These are phyloP conservation scores for Kluyveromyces sp. DNA, from an alignment of 1,139 yeast species.

Conservation along the genomic window DNA sequence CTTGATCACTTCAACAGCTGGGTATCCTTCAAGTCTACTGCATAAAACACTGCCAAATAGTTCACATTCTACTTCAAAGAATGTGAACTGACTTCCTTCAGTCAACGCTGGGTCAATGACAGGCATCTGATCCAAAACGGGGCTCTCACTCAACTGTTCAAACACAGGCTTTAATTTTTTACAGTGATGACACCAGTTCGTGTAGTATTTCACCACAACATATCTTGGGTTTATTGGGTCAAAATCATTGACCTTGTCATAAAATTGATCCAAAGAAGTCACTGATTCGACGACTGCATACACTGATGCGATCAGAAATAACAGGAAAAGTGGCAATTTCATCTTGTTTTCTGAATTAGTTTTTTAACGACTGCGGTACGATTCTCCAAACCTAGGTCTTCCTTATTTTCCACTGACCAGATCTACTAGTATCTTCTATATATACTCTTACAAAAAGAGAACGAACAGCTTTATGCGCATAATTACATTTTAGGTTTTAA, in stretches of 20 bases:
- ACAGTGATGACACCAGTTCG: constrained; percentile 69
- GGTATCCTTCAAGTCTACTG: constrained; percentile 27
- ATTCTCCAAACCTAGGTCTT: too few relatives aligned
- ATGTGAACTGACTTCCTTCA: constrained; percentile 14
- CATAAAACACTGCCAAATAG: constrained; percentile 25
- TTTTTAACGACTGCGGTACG: too few relatives aligned
- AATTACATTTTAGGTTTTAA: too few relatives aligned
- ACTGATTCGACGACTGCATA: constrained; percentile 4
- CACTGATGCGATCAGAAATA: background rate
- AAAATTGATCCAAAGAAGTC: constrained; percentile 20
- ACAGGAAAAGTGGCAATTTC: background rate
- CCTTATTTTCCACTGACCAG: too few relatives aligned
- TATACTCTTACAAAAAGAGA: too few relatives aligned
- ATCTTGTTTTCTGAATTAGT: too few relatives aligned
- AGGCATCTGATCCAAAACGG: constrained; percentile 3
- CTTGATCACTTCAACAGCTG: constrained; percentile 25
- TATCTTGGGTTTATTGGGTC: constrained; percentile 9
- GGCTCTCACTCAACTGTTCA: constrained; percentile 16
- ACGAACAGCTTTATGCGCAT: too few relatives aligned
- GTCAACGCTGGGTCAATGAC: constrained; percentile 3
- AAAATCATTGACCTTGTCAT: constrained; percentile 17
- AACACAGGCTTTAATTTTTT: constrained; percentile 55
- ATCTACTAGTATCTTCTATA: too few relatives aligned
- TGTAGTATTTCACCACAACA: constrained; percentile 41
- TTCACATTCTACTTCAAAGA: constrained; percentile 29